Evolutionary conservation across 805 yeast species (phyloP).

Genomic region (Limtongozyma cylindracea): DNA sequence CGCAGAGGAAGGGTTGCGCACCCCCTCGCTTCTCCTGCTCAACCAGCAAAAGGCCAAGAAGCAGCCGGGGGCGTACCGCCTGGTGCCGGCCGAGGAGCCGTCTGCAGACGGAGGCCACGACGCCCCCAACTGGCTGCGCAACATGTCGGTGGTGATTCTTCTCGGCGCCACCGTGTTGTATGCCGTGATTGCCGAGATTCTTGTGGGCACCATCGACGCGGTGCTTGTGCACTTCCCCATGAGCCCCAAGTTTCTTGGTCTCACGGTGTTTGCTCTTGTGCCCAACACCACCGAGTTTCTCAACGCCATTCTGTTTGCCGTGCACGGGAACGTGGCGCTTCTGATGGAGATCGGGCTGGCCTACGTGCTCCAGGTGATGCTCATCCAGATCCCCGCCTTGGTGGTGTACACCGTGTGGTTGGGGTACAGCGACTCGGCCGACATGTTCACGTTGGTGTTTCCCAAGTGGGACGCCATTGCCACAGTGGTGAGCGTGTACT

Average conservation of each 20-base stretch:
- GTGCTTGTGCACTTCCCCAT: conserved; percentile 62
- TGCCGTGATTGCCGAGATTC: conserved; percentile 83
- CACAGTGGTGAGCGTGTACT: conserved; percentile 57
- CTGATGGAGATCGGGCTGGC: conserved; percentile 98
- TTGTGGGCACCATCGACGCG: conserved; percentile 80
- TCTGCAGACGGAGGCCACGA: conserved; percentile 55
- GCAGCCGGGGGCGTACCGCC: too few relatives aligned
- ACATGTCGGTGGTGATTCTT: conserved; percentile 60
- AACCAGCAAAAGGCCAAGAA: too few relatives aligned
- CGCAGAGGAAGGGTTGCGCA: too few relatives aligned
- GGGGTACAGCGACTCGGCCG: conserved; percentile 14
- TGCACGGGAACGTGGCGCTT: conserved; percentile 85
- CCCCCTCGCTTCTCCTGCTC: too few relatives aligned
- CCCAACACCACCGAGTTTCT: conserved; percentile 94
- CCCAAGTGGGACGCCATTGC: conserved; percentile 93
- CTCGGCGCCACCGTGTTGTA: conserved; percentile 68
- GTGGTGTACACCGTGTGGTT: conserved; percentile 42
- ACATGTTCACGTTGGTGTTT: conserved; percentile 60
- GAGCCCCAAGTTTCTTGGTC: conserved; percentile 74
- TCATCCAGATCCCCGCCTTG: conserved; percentile 79
- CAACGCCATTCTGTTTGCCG: conserved; percentile 91
- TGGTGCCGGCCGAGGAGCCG: conserved; percentile 4
- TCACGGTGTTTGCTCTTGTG: conserved; percentile 85
- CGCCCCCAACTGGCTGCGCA: conserved; percentile 91
- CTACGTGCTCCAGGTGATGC: conserved; percentile 84